Evolutionary conservation across 768 basidiomycete genomes (phyloP).

Genomic region (Nidularia pulvinata): DNA sequence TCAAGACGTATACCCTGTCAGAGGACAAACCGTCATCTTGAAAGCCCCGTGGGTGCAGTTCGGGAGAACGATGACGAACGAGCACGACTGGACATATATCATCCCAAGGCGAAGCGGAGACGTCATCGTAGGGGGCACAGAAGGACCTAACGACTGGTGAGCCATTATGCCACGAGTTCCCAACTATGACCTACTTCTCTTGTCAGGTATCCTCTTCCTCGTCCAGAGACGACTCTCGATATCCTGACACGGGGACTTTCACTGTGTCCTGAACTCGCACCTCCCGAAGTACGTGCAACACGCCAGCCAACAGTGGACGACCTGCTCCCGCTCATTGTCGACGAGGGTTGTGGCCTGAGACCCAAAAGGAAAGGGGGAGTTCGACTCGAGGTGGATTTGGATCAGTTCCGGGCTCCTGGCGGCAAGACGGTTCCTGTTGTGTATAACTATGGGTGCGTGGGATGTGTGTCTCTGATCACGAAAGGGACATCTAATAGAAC

Average conservation of each 20-base stretch:
- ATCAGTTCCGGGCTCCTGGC: conserved; percentile 18
- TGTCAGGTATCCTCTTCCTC: conserved; percentile 62
- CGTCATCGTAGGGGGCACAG: conserved; percentile 58
- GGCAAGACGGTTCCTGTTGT: conserved; percentile 43
- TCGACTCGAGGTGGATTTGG: conserved; percentile 49
- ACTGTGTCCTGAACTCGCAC: conserved; percentile 56
- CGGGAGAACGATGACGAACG: conserved; percentile 33
- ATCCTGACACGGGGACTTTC: conserved; percentile 54
- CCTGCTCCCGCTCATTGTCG: conserved; percentile 42
- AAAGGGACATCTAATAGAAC: too few species aligned
- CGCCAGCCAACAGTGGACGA: conserved; percentile 50
- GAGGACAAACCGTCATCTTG: conserved; percentile 75
- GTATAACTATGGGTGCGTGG: conserved; percentile 31
- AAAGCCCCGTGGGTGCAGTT: conserved; percentile 55
- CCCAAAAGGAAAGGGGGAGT: conserved; percentile 72
- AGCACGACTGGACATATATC: conserved; percentile 48
- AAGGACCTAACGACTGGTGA: conserved; percentile 56
- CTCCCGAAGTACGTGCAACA: conserved; percentile 45
- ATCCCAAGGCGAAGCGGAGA: conserved; percentile 54
- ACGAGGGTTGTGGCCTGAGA: conserved; percentile 60
- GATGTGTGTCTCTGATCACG: too few species aligned
- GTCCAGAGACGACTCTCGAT: conserved; percentile 58
- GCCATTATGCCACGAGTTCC: conserved; percentile 2
- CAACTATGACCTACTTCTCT: background rate
- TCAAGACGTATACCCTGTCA: conserved; percentile 58